phyloP scores from a whole-genome alignment of 805 yeast genomes.

The Jamesozyma gamospora region DNA sequence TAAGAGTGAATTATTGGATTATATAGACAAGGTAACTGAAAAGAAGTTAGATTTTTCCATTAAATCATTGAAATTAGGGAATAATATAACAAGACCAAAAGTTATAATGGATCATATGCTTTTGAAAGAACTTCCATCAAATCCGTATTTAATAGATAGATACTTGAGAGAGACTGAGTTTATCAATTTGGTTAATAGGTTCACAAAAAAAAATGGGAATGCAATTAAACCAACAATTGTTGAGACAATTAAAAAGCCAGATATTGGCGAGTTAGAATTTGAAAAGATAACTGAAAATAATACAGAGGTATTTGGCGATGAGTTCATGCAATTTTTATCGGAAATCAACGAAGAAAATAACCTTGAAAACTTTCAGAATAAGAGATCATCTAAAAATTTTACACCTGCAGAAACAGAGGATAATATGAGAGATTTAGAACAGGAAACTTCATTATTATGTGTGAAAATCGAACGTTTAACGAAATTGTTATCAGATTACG shows the following conservation, averaged over 20 bases:
- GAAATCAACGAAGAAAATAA: slow-evolving; percentile 8
- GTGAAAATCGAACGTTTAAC: slow-evolving; percentile 18
- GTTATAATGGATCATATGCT: slow-evolving; percentile 39
- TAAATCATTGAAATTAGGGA: slow-evolving; percentile 46
- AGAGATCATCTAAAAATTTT: background rate
- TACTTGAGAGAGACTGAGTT: slow-evolving; percentile 51
- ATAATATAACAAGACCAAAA: slow-evolving; percentile 48
- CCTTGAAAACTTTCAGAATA: background rate
- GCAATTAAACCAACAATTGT: background rate
- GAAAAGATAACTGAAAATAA: slow-evolving; percentile 26
- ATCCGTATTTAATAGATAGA: slow-evolving; percentile 61
- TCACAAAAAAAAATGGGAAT: slow-evolving; percentile 13
- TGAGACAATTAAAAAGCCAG: background rate
- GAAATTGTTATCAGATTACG: slow-evolving; percentile 19
- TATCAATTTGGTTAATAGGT: slow-evolving; percentile 25
- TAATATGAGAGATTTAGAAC: slow-evolving; percentile 13
- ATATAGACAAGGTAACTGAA: slow-evolving; percentile 63
- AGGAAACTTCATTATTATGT: slow-evolving; percentile 17
- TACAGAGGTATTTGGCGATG: slow-evolving; percentile 25
- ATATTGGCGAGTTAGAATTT: slow-evolving; percentile 26
- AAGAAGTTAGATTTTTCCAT: slow-evolving; percentile 57
- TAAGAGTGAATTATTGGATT: slow-evolving; percentile 49
- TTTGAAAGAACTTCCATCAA: slow-evolving; percentile 52
- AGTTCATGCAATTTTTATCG: slow-evolving; percentile 16
- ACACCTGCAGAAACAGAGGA: background rate